Evolutionary conservation across 768 basidiomycete genomes (phyloP).

Genomic region (Lactifluus pinguis): DNA sequence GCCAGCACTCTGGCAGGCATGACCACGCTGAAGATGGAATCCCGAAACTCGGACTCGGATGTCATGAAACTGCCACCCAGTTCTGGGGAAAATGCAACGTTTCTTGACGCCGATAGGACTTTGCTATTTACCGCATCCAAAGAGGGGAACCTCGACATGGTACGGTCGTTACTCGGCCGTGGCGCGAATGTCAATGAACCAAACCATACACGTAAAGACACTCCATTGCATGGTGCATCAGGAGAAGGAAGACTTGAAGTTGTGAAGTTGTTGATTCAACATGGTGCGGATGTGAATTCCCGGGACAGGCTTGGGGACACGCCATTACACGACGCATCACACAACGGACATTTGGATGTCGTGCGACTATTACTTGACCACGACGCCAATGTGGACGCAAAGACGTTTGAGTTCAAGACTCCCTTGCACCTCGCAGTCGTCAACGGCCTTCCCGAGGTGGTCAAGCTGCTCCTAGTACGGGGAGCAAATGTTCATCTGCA

Average conservation of each 20-base stretch:
- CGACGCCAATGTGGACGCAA: not conserved
- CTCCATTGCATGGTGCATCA: not conserved
- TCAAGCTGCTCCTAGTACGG: not conserved
- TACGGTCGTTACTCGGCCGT: not conserved
- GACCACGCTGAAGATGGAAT: not conserved
- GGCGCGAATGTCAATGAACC: not conserved
- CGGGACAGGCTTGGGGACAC: not conserved
- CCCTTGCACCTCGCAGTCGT: not conserved
- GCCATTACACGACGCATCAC: not conserved
- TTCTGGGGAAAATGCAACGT: not conserved
- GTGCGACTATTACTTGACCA: not conserved
- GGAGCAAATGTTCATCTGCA: not conserved
- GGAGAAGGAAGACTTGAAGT: not conserved
- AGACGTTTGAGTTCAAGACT: not conserved
- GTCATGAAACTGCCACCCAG: not conserved
- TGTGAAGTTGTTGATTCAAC: not conserved
- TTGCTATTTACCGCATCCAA: not conserved
- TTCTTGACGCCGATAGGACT: not conserved
- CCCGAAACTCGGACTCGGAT: not conserved
- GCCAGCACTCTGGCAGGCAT: not conserved
- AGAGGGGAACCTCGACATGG: not conserved
- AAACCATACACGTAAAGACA: not conserved
- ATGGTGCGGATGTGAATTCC: not conserved
- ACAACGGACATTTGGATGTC: not conserved
- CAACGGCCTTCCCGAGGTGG: no score